A percentile compares a stretch with the other conserved stretches of the same genome.
Conservation (phyloP, 768 basidiomycete genomes). For the Heimioporus sp. region DNA sequence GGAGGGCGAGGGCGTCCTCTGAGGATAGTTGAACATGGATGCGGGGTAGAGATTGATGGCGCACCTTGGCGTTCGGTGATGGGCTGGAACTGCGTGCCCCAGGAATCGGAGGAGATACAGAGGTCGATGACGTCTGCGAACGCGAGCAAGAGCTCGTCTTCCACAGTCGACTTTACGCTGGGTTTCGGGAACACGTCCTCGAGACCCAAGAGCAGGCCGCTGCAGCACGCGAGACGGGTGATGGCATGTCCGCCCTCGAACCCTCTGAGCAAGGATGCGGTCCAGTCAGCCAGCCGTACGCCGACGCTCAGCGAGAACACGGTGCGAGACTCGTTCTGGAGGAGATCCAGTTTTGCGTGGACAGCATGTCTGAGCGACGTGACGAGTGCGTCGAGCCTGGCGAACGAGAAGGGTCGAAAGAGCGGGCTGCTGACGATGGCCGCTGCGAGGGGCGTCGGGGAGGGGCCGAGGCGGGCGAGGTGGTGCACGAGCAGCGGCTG, state of each 20-base stretch:
- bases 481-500: conserved; percentile 28
- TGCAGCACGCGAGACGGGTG: conserved; percentile 57
- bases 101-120: conserved; percentile 43
- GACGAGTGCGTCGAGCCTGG: conserved; percentile 27
- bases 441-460: conserved; percentile 33
- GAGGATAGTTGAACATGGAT: conserved; percentile 9
- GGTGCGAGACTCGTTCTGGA: conserved; percentile 28
- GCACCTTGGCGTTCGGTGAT: conserved; percentile 42
- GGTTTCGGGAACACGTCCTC: conserved; percentile 44
- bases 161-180: conserved; percentile 42
- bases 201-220: conserved; percentile 63
- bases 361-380: conserved; percentile 32
- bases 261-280: conserved; percentile 49
- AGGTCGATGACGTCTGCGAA: conserved; percentile 74
- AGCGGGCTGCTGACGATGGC: conserved; percentile 30
- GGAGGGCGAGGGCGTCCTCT: conserved; percentile 43
- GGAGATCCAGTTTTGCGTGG: conserved; percentile 23
- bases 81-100: conserved; percentile 72
- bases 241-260: conserved; percentile 66
- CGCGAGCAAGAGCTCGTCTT: conserved; percentile 66
- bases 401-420: conserved; percentile 29
- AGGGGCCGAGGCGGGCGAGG: conserved; percentile 24
- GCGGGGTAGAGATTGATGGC: conserved; percentile 3
- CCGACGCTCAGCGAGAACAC: conserved; percentile 35
- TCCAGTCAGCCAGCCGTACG: conserved; percentile 50